Evolutionary conservation across 805 yeast genomes (phyloP), one percentile per base, ranked within the genome.

Genomic region (Yarrowia deformans): DNA sequence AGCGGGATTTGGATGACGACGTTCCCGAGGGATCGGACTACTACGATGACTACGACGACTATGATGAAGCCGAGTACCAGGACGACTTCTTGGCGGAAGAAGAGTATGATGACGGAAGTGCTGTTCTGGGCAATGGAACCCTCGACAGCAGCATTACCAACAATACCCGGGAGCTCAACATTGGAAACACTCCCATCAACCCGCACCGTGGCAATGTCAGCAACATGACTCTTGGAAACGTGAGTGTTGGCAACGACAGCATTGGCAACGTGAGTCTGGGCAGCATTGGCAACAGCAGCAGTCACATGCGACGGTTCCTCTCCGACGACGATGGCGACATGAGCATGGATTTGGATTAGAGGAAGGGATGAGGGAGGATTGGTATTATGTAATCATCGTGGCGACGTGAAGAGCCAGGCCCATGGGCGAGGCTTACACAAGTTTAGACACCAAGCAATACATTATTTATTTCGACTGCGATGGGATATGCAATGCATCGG

Each of bases 1-100:
- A 71, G 8, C 66, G 71, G 32, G 72, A 70, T 34, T 70, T 71
- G 10, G 74, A 73, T 48, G 75, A 72, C 46, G 73, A 73, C 23
- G 75, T 72, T 39, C 74, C 74, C 3, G 75, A 72, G n/a, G 69
- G 67, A 12, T 37, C 58, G 12, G 66, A 50, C 18, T 70, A 45
- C 29, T 56, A 58, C 29, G 70, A 43, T 29, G 54, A 49, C n/a
- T 32, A 55, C n/a, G 56, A 55, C 34, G 68, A 63, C 13, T 63
- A 63, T 18, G 56, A 49, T 16, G 68, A 63, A 8, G 68, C 68
- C 0, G 68, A 46, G 48, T 63, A 63, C 39, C 68, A 63, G 46
- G 46, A 63, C 10, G 68, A 40, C n/a, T 63, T 63, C 16, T 7
- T 63, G 68, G 68, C 68, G 2, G 68, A 63, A n/a, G 68, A 63